Evolutionary conservation across 345 rosid species (phyloP).

Genomic region (Rhodamnia argentea): DNA sequence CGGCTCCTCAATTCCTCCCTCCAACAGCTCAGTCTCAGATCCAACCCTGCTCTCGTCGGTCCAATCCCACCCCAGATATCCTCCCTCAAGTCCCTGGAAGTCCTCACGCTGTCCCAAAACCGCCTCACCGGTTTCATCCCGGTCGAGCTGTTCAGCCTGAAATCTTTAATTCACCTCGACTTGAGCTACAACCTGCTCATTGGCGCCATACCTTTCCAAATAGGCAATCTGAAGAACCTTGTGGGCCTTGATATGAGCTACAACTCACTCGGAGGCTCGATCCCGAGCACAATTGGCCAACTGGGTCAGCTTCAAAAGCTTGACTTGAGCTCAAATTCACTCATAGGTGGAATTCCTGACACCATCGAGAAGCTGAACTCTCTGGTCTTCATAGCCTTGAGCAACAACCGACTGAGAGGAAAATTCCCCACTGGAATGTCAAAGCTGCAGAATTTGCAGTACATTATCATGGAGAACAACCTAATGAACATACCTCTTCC

Average conservation of each 20-base stretch:
- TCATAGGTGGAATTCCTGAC: constrained; percentile 46
- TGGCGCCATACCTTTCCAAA: constrained; percentile 45
- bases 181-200: constrained; percentile 64
- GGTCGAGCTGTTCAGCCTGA: constrained; percentile 21
- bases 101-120: constrained; percentile 80
- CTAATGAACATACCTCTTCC: constrained; percentile 64
- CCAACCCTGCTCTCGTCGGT: constrained; percentile 71
- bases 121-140: constrained; percentile 57
- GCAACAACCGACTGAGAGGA: constrained; percentile 59
- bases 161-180: constrained; percentile 54
- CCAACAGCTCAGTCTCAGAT: constrained; percentile 71
- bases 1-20: constrained; percentile 45
- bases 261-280: constrained; percentile 42
- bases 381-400: constrained; percentile 61
- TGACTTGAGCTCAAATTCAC: constrained; percentile 69
- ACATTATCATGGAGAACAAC: constrained; percentile 81
- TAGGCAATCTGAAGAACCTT: constrained; percentile 54
- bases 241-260: constrained; percentile 76
- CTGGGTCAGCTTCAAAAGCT: constrained; percentile 74
- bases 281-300: constrained; percentile 55
- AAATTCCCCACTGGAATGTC: constrained; percentile 43
- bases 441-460: constrained; percentile 56
- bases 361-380: constrained; percentile 41
- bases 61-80: constrained; percentile 61
- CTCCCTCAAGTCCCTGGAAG: constrained; percentile 44